These are phyloP conservation scores for Gossypium aridum DNA, from an alignment of 441 rosid genomes.

Conservation along the genomic window DNA sequence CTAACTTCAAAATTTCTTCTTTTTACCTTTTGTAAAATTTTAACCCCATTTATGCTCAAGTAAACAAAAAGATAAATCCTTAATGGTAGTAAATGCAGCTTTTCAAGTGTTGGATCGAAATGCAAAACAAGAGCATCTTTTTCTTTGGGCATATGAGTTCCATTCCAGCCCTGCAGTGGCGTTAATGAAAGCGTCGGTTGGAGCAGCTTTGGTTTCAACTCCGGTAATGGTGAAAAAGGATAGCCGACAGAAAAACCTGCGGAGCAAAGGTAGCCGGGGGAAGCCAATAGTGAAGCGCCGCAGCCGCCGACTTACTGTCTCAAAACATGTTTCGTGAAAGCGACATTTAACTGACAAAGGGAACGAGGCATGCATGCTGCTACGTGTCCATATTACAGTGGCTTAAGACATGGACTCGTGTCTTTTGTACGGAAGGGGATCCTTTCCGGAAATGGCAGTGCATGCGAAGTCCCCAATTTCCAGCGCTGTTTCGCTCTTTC, in stretches of 20 bases:
- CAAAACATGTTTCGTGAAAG: slow-evolving; percentile 25
- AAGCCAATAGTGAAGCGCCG: slow-evolving; percentile 44
- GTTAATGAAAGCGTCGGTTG: no score
- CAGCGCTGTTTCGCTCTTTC: slow-evolving; percentile 5
- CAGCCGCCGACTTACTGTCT: slow-evolving; percentile 49
- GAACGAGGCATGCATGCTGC: background rate
- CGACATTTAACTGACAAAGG: slow-evolving; percentile 26
- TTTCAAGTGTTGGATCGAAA: background rate
- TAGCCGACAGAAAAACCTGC: slow-evolving; percentile 17
- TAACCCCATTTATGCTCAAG: background rate
- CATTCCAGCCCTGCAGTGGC: background rate
- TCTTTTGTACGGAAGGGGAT: slow-evolving; percentile 5
- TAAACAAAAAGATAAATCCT: background rate
- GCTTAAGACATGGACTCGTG: background rate
- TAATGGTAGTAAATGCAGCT: background rate
- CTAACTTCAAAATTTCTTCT: background rate
- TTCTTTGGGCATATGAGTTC: background rate
- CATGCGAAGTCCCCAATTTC: slow-evolving; percentile 28
- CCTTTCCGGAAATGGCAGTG: slow-evolving; percentile 24
- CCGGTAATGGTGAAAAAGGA: background rate
- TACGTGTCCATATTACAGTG: slow-evolving; percentile 20
- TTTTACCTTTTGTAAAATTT: background rate
- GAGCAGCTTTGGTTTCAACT: background rate
- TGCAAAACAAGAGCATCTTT: background rate
- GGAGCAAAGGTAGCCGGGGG: slow-evolving; percentile 20